Evolutionary conservation across 2,329 filamentous ascomycete species (phyloP).

Genomic region (Fusarium sublunatum): DNA sequence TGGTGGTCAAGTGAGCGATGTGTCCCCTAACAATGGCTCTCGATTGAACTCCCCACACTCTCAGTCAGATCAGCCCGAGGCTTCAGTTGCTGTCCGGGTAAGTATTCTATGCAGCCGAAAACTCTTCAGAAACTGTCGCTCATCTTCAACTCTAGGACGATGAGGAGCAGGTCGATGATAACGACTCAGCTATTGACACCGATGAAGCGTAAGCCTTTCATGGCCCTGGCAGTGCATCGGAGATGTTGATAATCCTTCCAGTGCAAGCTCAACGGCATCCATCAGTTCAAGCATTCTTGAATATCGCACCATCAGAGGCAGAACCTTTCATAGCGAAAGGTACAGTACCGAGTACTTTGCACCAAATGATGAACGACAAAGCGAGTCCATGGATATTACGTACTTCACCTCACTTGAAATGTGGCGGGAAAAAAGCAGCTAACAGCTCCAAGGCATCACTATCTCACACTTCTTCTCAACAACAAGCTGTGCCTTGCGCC

Average conservation of each 20-base stretch:
- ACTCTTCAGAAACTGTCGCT: too few relatives aligned
- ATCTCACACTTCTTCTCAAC: slow-evolving; percentile 13
- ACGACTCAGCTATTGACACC: neutral
- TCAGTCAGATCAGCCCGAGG: too few relatives aligned
- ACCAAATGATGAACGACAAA: slow-evolving; percentile 22
- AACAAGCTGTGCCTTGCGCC: slow-evolving; percentile 14
- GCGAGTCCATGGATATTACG: slow-evolving; percentile 24
- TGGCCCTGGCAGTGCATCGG: neutral
- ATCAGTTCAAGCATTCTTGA: slow-evolving; percentile 19
- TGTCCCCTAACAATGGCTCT: too few relatives aligned
- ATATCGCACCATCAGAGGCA: slow-evolving; percentile 20
- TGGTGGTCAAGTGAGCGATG: too few relatives aligned
- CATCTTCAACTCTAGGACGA: neutral
- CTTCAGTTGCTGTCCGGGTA: too few relatives aligned
- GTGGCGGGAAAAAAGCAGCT: neutral
- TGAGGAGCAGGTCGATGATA: neutral
- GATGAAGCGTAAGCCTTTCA: slow-evolving; percentile 2
- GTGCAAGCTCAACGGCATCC: slow-evolving; percentile 20
- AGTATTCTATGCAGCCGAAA: too few relatives aligned
- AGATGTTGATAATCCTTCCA: neutral
- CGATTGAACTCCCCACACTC: too few relatives aligned
- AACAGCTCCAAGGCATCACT: slow-evolving; percentile 7
- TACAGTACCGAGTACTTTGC: slow-evolving; percentile 19
- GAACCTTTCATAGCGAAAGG: slow-evolving; percentile 22
- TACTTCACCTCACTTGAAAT: neutral